These are phyloP conservation scores for Citrus glauca DNA, from an alignment of 345 rosid genomes.

Conservation along the genomic window DNA sequence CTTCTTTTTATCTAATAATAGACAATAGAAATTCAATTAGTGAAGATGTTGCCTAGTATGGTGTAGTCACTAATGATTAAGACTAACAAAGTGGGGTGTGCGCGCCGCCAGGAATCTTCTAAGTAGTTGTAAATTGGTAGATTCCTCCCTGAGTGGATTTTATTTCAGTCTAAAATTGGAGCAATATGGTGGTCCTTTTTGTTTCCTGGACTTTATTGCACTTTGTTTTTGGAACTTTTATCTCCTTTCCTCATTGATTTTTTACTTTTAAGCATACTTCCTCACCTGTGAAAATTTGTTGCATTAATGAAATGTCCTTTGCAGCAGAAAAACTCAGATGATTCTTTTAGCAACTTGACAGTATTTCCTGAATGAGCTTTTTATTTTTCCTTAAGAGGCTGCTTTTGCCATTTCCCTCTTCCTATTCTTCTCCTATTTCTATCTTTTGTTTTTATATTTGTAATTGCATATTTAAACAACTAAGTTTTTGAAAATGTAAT, in stretches of 20 bases:
- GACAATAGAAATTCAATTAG: neutral
- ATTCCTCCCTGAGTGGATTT: neutral
- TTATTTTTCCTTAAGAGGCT: neutral
- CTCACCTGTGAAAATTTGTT: neutral
- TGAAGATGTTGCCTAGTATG: neutral
- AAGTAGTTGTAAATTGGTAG: neutral
- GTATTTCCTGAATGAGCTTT: neutral
- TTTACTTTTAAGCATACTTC: neutral
- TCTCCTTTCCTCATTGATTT: neutral
- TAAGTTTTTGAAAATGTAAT: neutral
- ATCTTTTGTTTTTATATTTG: neutral
- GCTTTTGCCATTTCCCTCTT: neutral
- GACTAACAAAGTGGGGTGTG: neutral
- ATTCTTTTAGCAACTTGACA: neutral
- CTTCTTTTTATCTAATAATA: neutral
- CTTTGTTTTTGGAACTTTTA: neutral
- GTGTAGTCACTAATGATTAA: neutral
- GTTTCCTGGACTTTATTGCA: neutral
- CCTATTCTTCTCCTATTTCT: neutral
- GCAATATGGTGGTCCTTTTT: neutral
- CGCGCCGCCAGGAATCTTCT: neutral
- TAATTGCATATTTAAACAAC: neutral
- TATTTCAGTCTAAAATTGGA: neutral
- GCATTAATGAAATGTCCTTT: neutral
- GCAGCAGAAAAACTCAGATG: neutral